Evolutionary conservation across 176 grass and related monocot species (phyloP).

Genomic region (Neostapfia colusana): DNA sequence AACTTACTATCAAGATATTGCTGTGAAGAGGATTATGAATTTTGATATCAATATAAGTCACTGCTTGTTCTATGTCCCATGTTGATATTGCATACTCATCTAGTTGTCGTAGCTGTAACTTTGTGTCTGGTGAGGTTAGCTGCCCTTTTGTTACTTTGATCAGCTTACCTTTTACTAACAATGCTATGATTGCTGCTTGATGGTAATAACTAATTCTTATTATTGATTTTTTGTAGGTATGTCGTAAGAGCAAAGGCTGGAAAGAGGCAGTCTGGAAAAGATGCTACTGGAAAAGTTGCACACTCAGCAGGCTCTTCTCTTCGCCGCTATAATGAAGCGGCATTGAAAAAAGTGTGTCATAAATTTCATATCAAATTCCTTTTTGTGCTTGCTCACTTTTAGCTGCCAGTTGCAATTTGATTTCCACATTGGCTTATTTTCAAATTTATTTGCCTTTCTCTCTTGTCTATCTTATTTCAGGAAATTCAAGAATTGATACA

Average conservation of each 20-base stretch:
- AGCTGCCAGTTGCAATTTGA: slow-evolving; percentile 15
- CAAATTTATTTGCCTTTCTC: slow-evolving; percentile 6
- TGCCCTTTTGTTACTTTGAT: background rate
- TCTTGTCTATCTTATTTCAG: slow-evolving; percentile 43
- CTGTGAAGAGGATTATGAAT: slow-evolving; percentile 3
- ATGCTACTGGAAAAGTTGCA: slow-evolving; percentile 87
- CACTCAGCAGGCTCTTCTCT: slow-evolving; percentile 92
- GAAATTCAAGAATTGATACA: slow-evolving; percentile 81
- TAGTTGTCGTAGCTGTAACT: background rate
- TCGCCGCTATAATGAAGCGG: slow-evolving; percentile 83
- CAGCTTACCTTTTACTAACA: background rate
- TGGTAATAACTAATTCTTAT: slow-evolving; percentile 1
- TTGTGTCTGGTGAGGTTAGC: background rate
- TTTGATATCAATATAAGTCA: background rate
- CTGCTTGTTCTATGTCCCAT: background rate
- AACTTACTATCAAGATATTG: background rate
- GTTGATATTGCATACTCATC: background rate
- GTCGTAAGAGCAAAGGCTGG: slow-evolving; percentile 97
- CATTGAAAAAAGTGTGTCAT: slow-evolving; percentile 76
- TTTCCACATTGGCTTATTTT: slow-evolving; percentile 19
- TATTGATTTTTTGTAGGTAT: slow-evolving; percentile 57
- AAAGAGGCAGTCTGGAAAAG: slow-evolving; percentile 92
- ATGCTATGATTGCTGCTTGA: slow-evolving; percentile 1
- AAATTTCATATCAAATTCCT: background rate
- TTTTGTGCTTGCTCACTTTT: slow-evolving; percentile 27